phyloP scores from a whole-genome alignment of 208 protist genomes.

The Leishmania amazonensis region DNA sequence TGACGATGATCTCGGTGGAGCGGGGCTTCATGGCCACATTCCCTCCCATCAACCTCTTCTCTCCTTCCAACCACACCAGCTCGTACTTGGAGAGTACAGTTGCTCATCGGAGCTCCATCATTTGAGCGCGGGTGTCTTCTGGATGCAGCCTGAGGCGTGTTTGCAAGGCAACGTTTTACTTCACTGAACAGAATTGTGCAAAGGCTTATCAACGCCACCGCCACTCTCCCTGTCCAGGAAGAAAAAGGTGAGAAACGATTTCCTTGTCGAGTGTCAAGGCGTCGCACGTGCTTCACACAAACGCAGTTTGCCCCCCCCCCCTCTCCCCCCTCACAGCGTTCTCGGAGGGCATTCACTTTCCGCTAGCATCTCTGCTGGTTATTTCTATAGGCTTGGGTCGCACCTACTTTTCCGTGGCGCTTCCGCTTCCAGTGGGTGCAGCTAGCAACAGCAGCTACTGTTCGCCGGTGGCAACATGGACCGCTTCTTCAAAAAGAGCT shows the following conservation, averaged over 20 bases:
- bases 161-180: neutral
- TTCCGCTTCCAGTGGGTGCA: neutral
- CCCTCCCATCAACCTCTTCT: neutral
- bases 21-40: neutral
- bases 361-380: neutral
- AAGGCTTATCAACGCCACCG: neutral
- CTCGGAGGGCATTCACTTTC: neutral
- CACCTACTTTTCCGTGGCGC: neutral
- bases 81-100: neutral
- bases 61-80: neutral
- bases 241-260: neutral
- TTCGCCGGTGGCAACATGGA: conserved; percentile 33
- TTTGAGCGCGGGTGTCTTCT: neutral
- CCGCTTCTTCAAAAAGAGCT: conserved; percentile 44
- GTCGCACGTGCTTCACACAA: neutral
- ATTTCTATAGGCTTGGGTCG: neutral
- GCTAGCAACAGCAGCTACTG: neutral
- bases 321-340: neutral
- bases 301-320: neutral
- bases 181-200: neutral
- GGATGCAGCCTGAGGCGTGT: neutral
- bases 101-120: neutral
- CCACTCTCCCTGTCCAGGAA: neutral
- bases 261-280: neutral
- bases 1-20: neutral